These are phyloP conservation scores for Salix suchowensis DNA, from an alignment of 345 rosid species.

Conservation along the genomic window DNA sequence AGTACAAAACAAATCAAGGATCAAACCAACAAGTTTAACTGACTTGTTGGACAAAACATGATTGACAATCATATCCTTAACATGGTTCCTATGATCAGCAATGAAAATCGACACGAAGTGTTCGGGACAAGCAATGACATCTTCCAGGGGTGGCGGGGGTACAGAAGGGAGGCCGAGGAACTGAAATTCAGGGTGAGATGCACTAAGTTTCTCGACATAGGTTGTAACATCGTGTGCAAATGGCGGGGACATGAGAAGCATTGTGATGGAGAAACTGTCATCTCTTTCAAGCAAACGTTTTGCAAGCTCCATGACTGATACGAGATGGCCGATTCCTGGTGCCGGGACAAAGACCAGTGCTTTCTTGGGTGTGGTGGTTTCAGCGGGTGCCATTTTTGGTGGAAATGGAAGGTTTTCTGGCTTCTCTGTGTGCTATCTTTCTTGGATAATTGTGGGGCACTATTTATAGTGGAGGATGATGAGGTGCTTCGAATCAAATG, in stretches of 20 bases:
- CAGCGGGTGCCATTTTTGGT: not conserved
- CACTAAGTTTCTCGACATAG: not conserved
- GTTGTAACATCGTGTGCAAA: not conserved
- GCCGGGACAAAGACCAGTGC: conserved; percentile 1
- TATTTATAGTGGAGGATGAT: not conserved
- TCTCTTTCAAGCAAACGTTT: not conserved
- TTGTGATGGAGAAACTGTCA: not conserved
- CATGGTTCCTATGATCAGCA: not conserved
- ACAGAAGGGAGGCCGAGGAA: conserved; percentile 1
- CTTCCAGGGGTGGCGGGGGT: not conserved
- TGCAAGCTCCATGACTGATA: conserved; percentile 5
- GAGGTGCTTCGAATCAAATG: not conserved
- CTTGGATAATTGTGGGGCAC: not conserved
- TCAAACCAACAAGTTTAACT: conserved; percentile 39
- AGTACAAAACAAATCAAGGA: conserved; percentile 53
- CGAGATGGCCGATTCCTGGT: conserved; percentile 10
- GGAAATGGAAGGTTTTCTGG: not conserved
- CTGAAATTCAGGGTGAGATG: not conserved
- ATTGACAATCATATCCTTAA: not conserved
- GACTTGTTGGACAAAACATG: conserved; percentile 5
- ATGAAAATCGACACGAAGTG: not conserved
- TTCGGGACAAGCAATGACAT: not conserved
- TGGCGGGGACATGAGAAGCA: not conserved
- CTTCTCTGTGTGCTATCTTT: not conserved
- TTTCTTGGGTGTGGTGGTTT: not conserved